A percentile compares a stretch with the other conserved stretches of the same genome.
Conservation (phyloP, 108 stramenopile species). For the Aureococcus anophagefferens region DNA sequence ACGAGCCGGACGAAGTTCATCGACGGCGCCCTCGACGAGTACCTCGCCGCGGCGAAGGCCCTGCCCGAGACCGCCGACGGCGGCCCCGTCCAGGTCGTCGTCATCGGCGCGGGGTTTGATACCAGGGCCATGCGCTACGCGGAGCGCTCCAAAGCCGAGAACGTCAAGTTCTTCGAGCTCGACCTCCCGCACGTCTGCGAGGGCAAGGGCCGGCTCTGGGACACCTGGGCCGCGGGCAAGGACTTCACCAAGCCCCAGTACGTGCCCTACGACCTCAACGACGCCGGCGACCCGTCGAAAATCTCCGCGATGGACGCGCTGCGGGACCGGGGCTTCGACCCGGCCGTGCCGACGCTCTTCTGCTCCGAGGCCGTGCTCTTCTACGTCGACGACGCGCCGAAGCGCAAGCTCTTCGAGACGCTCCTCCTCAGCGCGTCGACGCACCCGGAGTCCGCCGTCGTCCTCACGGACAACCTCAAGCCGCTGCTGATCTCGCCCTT, state of each 20-base stretch:
- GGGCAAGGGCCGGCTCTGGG: constrained; percentile 9
- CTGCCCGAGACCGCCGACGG: background rate
- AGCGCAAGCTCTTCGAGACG: constrained; percentile 12
- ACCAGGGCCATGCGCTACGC: constrained; percentile 14
- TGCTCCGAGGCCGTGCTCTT: constrained; percentile 31
- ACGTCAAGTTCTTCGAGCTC: constrained; percentile 6
- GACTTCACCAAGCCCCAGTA: background rate
- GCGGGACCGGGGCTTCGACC: constrained; percentile 6
- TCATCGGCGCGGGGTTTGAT: constrained; percentile 13
- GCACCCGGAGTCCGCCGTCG: background rate
- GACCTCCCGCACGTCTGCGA: constrained; percentile 11
- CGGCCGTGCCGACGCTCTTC: constrained; percentile 20
- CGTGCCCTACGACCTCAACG: constrained; percentile 17
- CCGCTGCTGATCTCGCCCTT: constrained; percentile 16
- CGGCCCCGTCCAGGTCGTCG: background rate
- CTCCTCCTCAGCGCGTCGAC: constrained; percentile 1
- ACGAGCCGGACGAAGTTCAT: constrained; percentile 6
- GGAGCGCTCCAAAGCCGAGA: background rate
- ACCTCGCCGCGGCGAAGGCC: background rate
- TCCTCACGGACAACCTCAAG: constrained; percentile 16
- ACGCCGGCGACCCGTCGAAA: constrained; percentile 4
- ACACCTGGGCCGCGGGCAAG: background rate
- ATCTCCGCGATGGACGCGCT: constrained; percentile 10
- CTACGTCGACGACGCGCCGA: constrained; percentile 23
- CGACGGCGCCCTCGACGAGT: constrained; percentile 6